phyloP scores from a whole-genome alignment of 2,329 filamentous ascomycete genomes.

The Monosporascus sp. region DNA sequence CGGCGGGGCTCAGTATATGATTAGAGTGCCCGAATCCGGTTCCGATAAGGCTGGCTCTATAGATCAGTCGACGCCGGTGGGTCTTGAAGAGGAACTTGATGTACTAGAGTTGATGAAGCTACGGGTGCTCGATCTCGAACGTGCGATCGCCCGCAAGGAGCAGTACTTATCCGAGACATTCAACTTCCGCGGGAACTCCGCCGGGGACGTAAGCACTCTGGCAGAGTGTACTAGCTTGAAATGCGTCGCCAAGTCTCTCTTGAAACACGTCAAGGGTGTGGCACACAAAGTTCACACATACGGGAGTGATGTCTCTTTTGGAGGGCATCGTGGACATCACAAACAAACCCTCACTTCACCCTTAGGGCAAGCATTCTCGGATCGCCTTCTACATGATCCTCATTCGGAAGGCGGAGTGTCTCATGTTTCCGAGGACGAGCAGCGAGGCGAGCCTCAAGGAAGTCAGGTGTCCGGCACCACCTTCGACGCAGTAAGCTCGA shows the following conservation, averaged over 20 bases:
- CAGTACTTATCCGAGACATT: constrained; percentile 32
- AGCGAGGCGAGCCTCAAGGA: not conserved
- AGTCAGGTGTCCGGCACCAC: not conserved
- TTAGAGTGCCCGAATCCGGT: constrained; percentile 12
- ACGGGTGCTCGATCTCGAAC: constrained; percentile 36
- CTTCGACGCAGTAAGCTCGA: not conserved
- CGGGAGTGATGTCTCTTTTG: constrained; percentile 16
- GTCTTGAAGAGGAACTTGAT: constrained; percentile 37
- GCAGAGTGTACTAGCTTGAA: constrained; percentile 36
- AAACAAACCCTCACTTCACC: not conserved
- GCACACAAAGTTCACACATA: constrained; percentile 26
- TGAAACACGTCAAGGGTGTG: constrained; percentile 33
- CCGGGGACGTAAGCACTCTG: constrained; percentile 18
- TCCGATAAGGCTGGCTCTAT: constrained; percentile 11
- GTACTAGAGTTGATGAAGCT: constrained; percentile 39
- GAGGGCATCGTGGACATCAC: constrained; percentile 6
- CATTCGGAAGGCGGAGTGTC: not conserved
- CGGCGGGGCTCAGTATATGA: constrained; percentile 34
- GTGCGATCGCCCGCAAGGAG: constrained; percentile 39
- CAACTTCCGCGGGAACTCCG: constrained; percentile 19
- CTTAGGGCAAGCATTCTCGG: not conserved
- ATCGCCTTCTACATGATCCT: not conserved
- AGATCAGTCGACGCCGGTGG: constrained; percentile 13
- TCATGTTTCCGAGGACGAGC: not conserved
- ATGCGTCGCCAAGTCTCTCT: constrained; percentile 38